phyloP scores from a whole-genome alignment of 352 stramenopile species.

The Thalassiosira hispida region DNA sequence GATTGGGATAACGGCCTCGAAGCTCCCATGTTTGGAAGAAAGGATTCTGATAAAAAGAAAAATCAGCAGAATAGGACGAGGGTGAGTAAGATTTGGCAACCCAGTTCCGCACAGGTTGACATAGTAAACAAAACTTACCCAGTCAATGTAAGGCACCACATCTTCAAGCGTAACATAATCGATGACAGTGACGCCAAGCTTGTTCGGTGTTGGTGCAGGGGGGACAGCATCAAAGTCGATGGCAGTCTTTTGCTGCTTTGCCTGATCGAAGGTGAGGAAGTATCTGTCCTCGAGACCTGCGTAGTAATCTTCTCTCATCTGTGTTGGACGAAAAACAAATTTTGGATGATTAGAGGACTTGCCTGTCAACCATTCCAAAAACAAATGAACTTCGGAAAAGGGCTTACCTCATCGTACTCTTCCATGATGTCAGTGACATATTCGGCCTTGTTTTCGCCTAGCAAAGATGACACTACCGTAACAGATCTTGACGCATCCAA shows the following conservation, averaged over 20 bases:
- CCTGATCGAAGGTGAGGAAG: conserved; percentile 87
- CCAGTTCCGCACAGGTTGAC: background rate
- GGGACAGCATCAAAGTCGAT: conserved; percentile 92
- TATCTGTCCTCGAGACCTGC: conserved; percentile 88
- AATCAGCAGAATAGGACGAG: conserved; percentile 7
- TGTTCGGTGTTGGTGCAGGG: conserved; percentile 87
- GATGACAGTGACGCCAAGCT: conserved; percentile 89
- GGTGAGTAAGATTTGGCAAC: background rate
- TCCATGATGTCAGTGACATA: conserved; percentile 94
- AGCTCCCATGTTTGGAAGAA: conserved; percentile 99
- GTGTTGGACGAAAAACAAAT: conserved; percentile 7
- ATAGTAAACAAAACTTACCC: conserved; percentile 67
- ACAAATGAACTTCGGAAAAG: background rate
- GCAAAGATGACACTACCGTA: conserved; percentile 92
- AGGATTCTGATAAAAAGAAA: conserved; percentile 85
- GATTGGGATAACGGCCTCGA: conserved; percentile 95
- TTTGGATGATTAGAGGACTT: background rate
- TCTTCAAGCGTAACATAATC: conserved; percentile 89
- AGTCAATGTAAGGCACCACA: conserved; percentile 97
- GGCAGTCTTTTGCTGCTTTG: conserved; percentile 85
- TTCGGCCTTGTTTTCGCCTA: conserved; percentile 92
- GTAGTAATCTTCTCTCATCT: conserved; percentile 91
- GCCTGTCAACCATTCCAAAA: background rate
- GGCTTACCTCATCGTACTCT: conserved; percentile 90
- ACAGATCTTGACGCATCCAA: conserved; percentile 96